Base-by-base conservation (phyloP, 1,139 yeast genomes). In the Scheffersomyces insectosa region DNA sequence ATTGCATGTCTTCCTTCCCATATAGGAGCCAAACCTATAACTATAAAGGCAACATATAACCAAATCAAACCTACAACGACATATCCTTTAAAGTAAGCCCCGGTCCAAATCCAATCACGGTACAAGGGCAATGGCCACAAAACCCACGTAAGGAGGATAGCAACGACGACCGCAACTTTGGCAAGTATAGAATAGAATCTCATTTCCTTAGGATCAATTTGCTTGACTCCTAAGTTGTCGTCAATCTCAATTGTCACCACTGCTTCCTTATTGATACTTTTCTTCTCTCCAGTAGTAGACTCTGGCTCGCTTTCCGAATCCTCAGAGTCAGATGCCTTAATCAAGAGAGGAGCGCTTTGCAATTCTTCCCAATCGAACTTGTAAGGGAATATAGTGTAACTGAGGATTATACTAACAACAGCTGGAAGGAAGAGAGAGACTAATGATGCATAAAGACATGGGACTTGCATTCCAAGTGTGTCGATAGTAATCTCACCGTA, bases 81-180 rank as follows among this genome's bases (percentile, higher is more conserved):
- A 62, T 70, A 72, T 8, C 77, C 77, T 39, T 65, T 65, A 51
- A 70, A 73, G 49, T 68, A 73, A 37, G 66, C 51, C 38, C 57
- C 56, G 36, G 64, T 55, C 60, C 70, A 73, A n/a, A 72, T 60
- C 59, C 69, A 73, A 43, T 69, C 64, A 40, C 78, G 63, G 44
- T 72, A 73, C 54, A 73, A 60, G 10, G 78, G 77, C 57, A 73
- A 60, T 37, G 79, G 78, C 77, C 77, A 72, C 6, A 73, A 37
- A 8, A 72, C 71, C 69, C 66, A 66, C 25, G 63, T 65, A 4
- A 70, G 42, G 14, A 70, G 56, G 20, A 70, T 47, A 13, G 56
- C 53, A 32, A 64, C 49, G 1, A 62, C 42, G 28, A 61, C 51
- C 11, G 67, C 59, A 11, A 56, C 60, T 36, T 63, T 58, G 4